Conservation (phyloP, 1,284 basidiomycete genomes). For the Naganishia sp. region DNA sequence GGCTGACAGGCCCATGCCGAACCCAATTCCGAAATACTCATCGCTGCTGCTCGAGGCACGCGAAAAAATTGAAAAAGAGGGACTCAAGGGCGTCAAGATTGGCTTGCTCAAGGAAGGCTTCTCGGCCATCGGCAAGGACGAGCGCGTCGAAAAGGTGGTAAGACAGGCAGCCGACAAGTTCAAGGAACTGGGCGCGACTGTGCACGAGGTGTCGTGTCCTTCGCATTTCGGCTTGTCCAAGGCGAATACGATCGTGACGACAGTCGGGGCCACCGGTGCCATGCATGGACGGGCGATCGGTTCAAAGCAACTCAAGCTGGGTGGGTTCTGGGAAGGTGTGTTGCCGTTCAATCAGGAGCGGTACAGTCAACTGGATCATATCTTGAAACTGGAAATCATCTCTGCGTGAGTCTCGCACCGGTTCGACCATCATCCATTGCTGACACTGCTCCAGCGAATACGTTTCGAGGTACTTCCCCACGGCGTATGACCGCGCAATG, state of each 20-base stretch:
- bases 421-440: neutral
- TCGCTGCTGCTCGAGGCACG: slow-evolving; percentile 41
- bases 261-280: slow-evolving; percentile 39
- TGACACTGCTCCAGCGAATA: slow-evolving; percentile 35
- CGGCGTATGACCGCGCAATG: slow-evolving; percentile 51
- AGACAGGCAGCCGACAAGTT: slow-evolving; percentile 51
- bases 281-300: slow-evolving; percentile 46
- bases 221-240: slow-evolving; percentile 42
- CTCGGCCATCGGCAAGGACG: slow-evolving; percentile 49
- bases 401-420: slow-evolving; percentile 11
- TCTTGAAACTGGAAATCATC: slow-evolving; percentile 29
- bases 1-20: slow-evolving; percentile 55
- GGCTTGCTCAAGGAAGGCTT: slow-evolving; percentile 57
- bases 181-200: slow-evolving; percentile 52
- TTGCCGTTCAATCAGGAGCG: slow-evolving; percentile 56
- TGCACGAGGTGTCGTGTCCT: slow-evolving; percentile 55
- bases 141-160: slow-evolving; percentile 49
- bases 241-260: slow-evolving; percentile 31
- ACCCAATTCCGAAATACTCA: slow-evolving; percentile 54
- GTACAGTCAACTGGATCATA: slow-evolving; percentile 48
- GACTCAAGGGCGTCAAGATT: slow-evolving; percentile 46
- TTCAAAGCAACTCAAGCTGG: slow-evolving; percentile 53
- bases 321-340: slow-evolving; percentile 52
- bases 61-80: slow-evolving; percentile 30
- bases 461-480: slow-evolving; percentile 46